A percentile compares a stretch with the other conserved stretches of the same genome.
Evolutionary conservation across 352 stramenopile genomes (phyloP).

Genomic region (Pilasporangium apinafurcum): DNA sequence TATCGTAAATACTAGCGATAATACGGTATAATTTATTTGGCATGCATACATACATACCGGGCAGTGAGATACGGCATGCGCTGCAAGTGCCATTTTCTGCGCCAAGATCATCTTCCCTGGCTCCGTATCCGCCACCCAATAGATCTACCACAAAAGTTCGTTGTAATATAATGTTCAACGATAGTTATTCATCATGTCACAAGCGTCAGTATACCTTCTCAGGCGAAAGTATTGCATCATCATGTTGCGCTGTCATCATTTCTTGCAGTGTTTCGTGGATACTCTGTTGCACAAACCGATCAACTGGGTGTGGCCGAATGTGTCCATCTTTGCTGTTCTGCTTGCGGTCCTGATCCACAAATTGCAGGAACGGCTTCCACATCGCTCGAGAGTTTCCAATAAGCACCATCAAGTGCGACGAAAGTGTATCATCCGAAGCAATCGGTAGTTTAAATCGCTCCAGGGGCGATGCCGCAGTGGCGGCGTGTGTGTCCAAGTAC

Average conservation of each 20-base stretch:
- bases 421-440: slow-evolving; percentile 3
- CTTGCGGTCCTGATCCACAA: slow-evolving; percentile 23
- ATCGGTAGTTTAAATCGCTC: slow-evolving; percentile 39
- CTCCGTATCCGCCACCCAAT: slow-evolving; percentile 60
- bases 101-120: slow-evolving; percentile 71
- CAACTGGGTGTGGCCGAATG: slow-evolving; percentile 40
- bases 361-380: slow-evolving; percentile 44
- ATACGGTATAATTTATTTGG: not conserved
- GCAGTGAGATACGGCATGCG: slow-evolving; percentile 35
- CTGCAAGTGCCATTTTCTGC: slow-evolving; percentile 57
- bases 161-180: no score
- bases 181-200: no score
- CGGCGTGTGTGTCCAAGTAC: slow-evolving; percentile 19
- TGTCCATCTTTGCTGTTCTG: slow-evolving; percentile 10
- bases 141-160: slow-evolving; percentile 29
- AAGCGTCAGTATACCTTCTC: slow-evolving; percentile 11
- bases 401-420: slow-evolving; percentile 52
- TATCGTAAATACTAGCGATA: not conserved
- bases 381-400: slow-evolving; percentile 57
- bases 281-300: slow-evolving; percentile 46
- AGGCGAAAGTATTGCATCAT: slow-evolving; percentile 8
- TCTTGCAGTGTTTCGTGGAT: slow-evolving; percentile 20
- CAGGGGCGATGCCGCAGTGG: slow-evolving; percentile 26
- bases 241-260: not conserved
- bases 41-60: slow-evolving; percentile 15